Base-by-base conservation (phyloP, 768 basidiomycete species). In the Xanthoconium stramineum region DNA sequence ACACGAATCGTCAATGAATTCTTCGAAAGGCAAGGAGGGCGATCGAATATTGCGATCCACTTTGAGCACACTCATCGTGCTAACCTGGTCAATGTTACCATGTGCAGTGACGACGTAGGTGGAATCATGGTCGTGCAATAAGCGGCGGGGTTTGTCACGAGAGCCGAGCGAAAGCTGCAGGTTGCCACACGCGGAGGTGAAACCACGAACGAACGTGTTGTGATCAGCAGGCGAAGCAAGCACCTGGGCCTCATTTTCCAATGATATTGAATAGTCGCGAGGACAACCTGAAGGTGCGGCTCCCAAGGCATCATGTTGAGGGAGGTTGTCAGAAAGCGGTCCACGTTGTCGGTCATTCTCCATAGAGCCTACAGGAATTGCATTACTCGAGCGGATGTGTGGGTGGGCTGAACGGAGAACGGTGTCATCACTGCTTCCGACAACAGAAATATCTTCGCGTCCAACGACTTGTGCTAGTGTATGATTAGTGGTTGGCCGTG, bases 1-100 rank as follows among this genome's bases (percentile, higher is more conserved):
- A 53, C 78, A 80, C 6, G 75, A 75, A 55, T 79, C 80, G 32
- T 80, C 76, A 24, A 81, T 65, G 20, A 61, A 60, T 33, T 74
- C 77, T 56, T 68, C 65, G 1, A 56, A 55, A 13, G 62, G 65
- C 30, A 37, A 56, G 48, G 54, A 20, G 35, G 67, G 66, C n/a
- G 60, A 63, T 46, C 59, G 68, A 54, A 64, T 39, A n/a, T 50
- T 49, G 24, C 35, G 47, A 52, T 49, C 47, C 33, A 60, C 59
- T 47, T 66, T 64, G 9, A 69, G 54, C 28, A 50, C 13, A 39
- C 39, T 45, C 59, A 69, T 59, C 59, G 70, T 59, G n/a, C 13
- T 19, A 28, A 74, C 45, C 17, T 63, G 50, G 47, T 75, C 72
- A 38, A 80, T 60, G 17, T 62, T 61, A 3, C 80, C 75, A 33